Base-by-base conservation (phyloP, 2,329 filamentous ascomycete species). In the Truncatella angustata region DNA sequence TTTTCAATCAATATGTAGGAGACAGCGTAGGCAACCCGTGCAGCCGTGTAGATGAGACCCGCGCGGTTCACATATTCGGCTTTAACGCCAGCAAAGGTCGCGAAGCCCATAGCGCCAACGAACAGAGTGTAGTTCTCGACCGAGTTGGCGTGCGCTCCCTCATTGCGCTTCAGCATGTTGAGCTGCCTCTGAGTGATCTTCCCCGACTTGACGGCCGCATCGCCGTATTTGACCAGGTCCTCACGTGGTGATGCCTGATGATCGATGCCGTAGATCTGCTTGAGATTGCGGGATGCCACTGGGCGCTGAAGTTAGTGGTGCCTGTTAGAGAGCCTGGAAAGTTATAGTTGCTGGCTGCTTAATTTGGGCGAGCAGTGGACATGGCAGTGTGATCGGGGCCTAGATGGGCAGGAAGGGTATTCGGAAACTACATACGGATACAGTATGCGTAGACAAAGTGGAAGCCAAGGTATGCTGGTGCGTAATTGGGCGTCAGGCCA, bases 231-330 rank as follows among this genome's bases (percentile, higher is more conserved):
- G 47, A 52, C 56, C 3, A 79, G 62, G 56, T 79, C 76, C 53
- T 76, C 66, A 20, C 76, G 69, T 0, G 77, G 76, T 35, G 68
- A 71, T 20, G 62, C 67, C 42, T 79, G 73, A 63, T 79, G 74
- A 63, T 79, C 76, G 54, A 78, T 60, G 23, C 70, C 68, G 60
- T 70, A 70, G 51, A 58, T 60, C 52, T 70, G 60, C 54, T 78
- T 78, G 16, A 70, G 62, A 5, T 65, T 64, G n/a, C 74, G 73
- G 1, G 73, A 68, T 32, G 73, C 71, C 24, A 76, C 37, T 40
- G 10, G n/a, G n/a, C n/a, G n/a, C n/a, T n/a, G n/a, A n/a, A n/a
- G n/a, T n/a, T n/a, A n/a, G n/a, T n/a, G n/a, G n/a, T n/a, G n/a
- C n/a, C n/a, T n/a, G n/a, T n/a, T n/a, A n/a, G n/a, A n/a, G n/a